phyloP scores from a whole-genome alignment of 208 protist genomes.

The Crithidia fasciculata region DNA sequence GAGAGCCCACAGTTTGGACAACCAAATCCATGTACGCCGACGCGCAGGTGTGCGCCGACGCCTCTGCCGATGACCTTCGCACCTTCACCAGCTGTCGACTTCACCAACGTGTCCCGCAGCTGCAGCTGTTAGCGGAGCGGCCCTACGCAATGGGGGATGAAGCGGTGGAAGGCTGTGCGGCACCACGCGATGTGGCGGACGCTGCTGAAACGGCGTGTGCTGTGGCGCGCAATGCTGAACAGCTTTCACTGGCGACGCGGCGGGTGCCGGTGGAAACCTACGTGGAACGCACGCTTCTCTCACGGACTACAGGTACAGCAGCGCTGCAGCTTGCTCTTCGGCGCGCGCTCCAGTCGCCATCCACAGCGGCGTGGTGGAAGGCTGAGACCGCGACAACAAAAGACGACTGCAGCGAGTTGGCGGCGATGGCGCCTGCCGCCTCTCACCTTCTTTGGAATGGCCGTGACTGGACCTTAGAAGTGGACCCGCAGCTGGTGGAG shows the following conservation, averaged over 20 bases:
- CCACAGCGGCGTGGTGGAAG: background rate
- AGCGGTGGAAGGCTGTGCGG: too few species aligned
- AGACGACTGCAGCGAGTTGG: background rate
- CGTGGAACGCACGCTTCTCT: conserved; percentile 19
- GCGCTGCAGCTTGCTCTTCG: conserved; percentile 9
- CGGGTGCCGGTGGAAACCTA: conserved; percentile 23
- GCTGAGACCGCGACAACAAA: background rate
- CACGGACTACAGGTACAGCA: conserved; percentile 1
- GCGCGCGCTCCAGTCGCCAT: background rate
- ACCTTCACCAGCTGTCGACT: too few species aligned
- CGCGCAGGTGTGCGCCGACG: too few species aligned
- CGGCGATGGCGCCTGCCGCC: background rate
- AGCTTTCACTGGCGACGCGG: background rate
- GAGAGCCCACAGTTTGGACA: too few species aligned
- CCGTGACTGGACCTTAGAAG: conserved; percentile 13
- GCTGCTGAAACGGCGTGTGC: background rate
- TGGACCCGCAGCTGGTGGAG: conserved; percentile 18
- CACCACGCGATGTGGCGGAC: too few species aligned
- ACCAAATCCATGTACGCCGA: too few species aligned
- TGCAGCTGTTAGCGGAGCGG: too few species aligned
- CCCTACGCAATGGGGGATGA: too few species aligned
- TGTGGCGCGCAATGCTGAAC: background rate
- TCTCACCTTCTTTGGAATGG: conserved; percentile 27
- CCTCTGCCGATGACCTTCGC: too few species aligned
- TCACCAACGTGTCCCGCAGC: too few species aligned